Evolutionary conservation across 345 rosid species (phyloP), one percentile per base, ranked within the genome.

Genomic region (Euphorbia peplus): DNA sequence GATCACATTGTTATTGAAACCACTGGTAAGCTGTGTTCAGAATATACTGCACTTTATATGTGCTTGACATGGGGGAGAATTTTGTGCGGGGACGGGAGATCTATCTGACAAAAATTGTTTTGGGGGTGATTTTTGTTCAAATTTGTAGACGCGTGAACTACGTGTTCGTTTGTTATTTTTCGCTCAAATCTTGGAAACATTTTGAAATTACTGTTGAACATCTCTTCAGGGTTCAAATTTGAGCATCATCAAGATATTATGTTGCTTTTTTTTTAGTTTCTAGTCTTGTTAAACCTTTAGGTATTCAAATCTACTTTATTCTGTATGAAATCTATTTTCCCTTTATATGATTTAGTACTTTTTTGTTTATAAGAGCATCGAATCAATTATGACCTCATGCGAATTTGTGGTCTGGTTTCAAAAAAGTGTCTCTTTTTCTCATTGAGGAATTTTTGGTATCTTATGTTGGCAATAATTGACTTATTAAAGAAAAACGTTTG

Each of bases 1-100:
- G 93, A 90, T 69, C 93, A 86, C 73, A 90, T 90, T 67, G 85
- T 90, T 55, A 88, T 90, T 1, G 96, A 90, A 82, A 88, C 93
- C 28, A 87, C 93, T n/a, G 91, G 96, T 86, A 76, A 35, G 64
- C 52, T 26, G 46, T 25, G 19, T 13, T 26, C 15, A 41, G 21
- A 51, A 32, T 8, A n/a, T 29, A 41, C 4, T 63, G 24, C 6
- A 14, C 53, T 3, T 57, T 64, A 60, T 60, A 19, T 41, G 22
- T 60, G 39, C 52, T 24, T 69, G 66, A 16, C n/a, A 28, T 42
- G 66, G 59, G 39, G 61, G 13, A 18, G 32, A 22, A 24, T 22
- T 53, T 50, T 50, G 19, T 3, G 1, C 89, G 11, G 87, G 84
- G 37, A 80, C 85, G 4, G 93, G 91, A 59, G 89, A 90, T 75